Conservation (phyloP, 2,329 filamentous ascomycete genomes). For the Colletotrichum musicola region DNA sequence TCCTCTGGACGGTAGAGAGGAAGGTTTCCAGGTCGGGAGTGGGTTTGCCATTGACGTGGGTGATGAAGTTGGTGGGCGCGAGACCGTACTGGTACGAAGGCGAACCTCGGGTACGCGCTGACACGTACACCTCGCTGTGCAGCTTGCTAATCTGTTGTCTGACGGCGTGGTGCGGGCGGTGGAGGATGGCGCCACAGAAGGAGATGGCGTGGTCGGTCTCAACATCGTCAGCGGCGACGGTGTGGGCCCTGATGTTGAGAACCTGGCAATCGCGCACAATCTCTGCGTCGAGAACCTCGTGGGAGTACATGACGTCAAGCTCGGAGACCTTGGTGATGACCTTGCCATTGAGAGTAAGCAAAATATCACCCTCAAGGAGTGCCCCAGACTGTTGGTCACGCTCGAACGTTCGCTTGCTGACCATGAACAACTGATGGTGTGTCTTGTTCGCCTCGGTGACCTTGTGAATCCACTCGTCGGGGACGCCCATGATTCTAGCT, state of each 20-base stretch:
- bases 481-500: conserved; percentile 95
- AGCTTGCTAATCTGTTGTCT: conserved; percentile 97
- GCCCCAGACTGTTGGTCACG: conserved; percentile 63
- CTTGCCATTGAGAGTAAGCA: conserved; percentile 90
- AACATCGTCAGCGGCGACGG: conserved; percentile 88
- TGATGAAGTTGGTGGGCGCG: conserved; percentile 97
- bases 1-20: conserved; percentile 83
- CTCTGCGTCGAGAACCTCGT: conserved; percentile 84
- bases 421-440: conserved; percentile 98
- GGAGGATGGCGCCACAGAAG: conserved; percentile 94
- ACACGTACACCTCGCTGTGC: conserved; percentile 96
- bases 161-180: conserved; percentile 95
- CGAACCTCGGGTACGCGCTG: conserved; percentile 84
- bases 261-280: conserved; percentile 89
- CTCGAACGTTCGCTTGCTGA: conserved; percentile 86
- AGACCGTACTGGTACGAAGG: conserved; percentile 92
- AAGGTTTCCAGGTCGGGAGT: conserved; percentile 88
- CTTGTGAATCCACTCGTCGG: conserved; percentile 93
- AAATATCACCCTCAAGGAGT: conserved; percentile 90
- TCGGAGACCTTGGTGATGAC: conserved; percentile 94
- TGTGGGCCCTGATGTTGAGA: conserved; percentile 81
- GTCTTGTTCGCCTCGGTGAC: conserved; percentile 90
- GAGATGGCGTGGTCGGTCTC: conserved; percentile 93
- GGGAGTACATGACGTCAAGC: conserved; percentile 95
- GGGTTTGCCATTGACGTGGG: conserved; percentile 89